Evolutionary conservation across 495 filamentous ascomycete species (phyloP).

Genomic region (Rostrohypoxylon terebratum): DNA sequence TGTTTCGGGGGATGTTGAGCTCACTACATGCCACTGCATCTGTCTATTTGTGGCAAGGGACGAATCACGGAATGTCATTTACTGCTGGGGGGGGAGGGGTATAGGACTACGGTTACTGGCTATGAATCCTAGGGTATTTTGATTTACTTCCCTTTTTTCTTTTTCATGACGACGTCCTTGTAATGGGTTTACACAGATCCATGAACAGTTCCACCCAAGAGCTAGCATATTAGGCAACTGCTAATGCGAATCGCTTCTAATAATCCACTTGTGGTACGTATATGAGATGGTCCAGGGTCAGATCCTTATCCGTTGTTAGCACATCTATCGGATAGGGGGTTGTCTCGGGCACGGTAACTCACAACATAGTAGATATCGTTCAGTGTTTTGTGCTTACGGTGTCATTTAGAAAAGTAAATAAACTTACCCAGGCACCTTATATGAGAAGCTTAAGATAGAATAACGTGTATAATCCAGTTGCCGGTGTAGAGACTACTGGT

Average conservation of each 20-base stretch:
- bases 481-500: background rate
- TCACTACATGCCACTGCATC: constrained; percentile 34
- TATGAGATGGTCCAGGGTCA: constrained; percentile 11
- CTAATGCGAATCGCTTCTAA: constrained; percentile 1
- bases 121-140: constrained; percentile 11
- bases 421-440: background rate
- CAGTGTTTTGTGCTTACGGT: no score
- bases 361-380: background rate
- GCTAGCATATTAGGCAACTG: background rate
- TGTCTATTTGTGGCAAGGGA: constrained; percentile 8
- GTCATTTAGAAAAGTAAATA: background rate
- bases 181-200: background rate
- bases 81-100: background rate
- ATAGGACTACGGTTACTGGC: background rate
- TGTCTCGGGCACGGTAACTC: background rate
- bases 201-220: background rate
- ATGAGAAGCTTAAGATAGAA: background rate
- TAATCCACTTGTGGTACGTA: background rate
- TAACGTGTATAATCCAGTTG: background rate
- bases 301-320: background rate
- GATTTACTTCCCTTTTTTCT: constrained; percentile 18
- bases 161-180: constrained; percentile 2
- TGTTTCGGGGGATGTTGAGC: constrained; percentile 17
- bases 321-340: background rate
- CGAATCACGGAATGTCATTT: constrained; percentile 10